A percentile compares a stretch with the other conserved stretches of the same genome.
These are phyloP conservation scores for Microdochium nivale DNA, from an alignment of 2,329 filamentous ascomycete genomes.

Conservation along the genomic window DNA sequence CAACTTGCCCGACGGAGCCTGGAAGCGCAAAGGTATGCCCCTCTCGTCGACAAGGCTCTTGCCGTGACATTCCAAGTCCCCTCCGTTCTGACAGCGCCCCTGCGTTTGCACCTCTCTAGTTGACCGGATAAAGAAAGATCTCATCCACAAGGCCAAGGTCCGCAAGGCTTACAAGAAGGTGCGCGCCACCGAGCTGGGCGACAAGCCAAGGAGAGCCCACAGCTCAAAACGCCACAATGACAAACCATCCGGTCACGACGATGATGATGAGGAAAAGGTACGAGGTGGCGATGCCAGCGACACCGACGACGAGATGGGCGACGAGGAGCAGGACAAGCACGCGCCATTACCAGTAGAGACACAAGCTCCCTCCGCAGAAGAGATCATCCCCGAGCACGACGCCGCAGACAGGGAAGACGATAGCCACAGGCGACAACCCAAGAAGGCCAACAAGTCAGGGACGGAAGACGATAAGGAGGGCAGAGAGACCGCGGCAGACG, in stretches of 20 bases:
- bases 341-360: slow-evolving; percentile 1
- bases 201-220: slow-evolving; percentile 7
- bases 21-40: slow-evolving; percentile 61
- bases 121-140: slow-evolving; percentile 78
- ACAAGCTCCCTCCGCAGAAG: not conserved
- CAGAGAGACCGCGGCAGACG: not conserved
- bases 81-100: no score
- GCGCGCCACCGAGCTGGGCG: slow-evolving; percentile 44
- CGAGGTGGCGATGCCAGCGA: slow-evolving; percentile 3
- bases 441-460: not conserved
- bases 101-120: slow-evolving; percentile 43
- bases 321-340: slow-evolving; percentile 6
- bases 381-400: not conserved
- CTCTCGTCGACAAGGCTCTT: slow-evolving; percentile 1
- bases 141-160: slow-evolving; percentile 88
- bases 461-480: not conserved
- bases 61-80: not conserved
- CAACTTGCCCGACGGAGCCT: slow-evolving; percentile 83
- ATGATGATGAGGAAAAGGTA: not conserved
- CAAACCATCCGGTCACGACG: not conserved
- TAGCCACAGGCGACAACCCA: not conserved
- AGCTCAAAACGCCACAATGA: slow-evolving; percentile 8
- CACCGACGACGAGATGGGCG: slow-evolving; percentile 11
- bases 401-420: not conserved
- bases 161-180: slow-evolving; percentile 90